Evolutionary conservation across 805 yeast species (phyloP), one percentile per base, ranked within the genome.

Genomic region (Pichia sporocuriosa): DNA sequence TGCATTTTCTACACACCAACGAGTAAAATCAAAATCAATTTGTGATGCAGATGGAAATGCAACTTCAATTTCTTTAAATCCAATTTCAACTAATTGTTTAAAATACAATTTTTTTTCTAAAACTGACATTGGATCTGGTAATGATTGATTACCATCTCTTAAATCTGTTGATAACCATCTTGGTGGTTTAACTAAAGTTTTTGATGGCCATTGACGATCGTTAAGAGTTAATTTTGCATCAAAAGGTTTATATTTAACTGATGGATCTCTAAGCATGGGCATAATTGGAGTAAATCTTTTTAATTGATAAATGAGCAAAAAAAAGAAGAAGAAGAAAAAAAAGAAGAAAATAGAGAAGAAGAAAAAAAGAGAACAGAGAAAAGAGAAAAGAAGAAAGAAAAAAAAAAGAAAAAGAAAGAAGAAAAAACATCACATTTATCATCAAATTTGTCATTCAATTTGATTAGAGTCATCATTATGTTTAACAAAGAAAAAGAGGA

Each of bases 61-160:
- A 17, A 84, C 93, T 61, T 84, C 93, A 44, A 84, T 84, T 60
- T 84, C 93, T 58, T 84, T 84, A 64, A 80, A 84, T 1, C 94
- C 94, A 31, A 83, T 62, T 22, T 80, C 83, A 13, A 83, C 72
- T 32, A 84, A 67, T 58, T 81, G 79, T 41, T 73, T 65, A 59
- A 83, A 82, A 62, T 80, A 84, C 41, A 68, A 74, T 55, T 79
- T 79, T 63, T 84, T 84, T 54, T 84, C 89, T n/a, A 67, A 79
- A 32, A 82, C 68, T n/a, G 82, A 70, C 94, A 84, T 84, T 40
- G 93, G 94, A 56, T 84, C 93, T 0, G 93, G 90, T 51, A 84
- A 70, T 6, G 89, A 79, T 65, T 84, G 93, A 62, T 84, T 84
- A 25, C 94, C 94, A 57, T 84, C 94, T 54, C 94, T 73, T 47